Percentiles rank a stretch among this genome's conserved stretches.
These are phyloP conservation scores for Cordyceps cicadae DNA, from an alignment of 2,329 filamentous ascomycete genomes.

Conservation along the genomic window DNA sequence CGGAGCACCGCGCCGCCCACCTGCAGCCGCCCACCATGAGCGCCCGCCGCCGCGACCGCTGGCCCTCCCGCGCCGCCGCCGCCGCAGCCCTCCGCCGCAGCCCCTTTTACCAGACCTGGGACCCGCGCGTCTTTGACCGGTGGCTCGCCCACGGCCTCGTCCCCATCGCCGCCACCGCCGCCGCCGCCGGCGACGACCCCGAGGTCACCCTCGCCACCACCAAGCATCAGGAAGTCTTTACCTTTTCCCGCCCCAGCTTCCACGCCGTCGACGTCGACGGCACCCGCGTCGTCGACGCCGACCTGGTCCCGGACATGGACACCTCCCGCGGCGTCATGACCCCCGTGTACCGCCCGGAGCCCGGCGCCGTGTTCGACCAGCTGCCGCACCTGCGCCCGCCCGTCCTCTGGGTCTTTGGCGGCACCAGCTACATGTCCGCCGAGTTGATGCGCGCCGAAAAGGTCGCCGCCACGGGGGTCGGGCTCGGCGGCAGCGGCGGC, in stretches of 20 bases:
- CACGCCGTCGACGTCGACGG: slow-evolving; percentile 32
- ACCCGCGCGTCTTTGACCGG: slow-evolving; percentile 63
- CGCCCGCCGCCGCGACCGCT: slow-evolving; percentile 65
- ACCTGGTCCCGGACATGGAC: slow-evolving; percentile 38
- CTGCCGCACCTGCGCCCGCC: slow-evolving; percentile 56
- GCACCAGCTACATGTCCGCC: slow-evolving; percentile 45
- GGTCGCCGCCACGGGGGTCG: slow-evolving; percentile 54
- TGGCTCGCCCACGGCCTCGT: slow-evolving; percentile 62
- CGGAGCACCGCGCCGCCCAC: slow-evolving; percentile 25
- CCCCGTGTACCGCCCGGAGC: slow-evolving; percentile 62
- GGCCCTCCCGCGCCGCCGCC: slow-evolving; percentile 69
- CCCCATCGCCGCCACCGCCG: slow-evolving; percentile 41
- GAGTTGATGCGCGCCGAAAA: slow-evolving; percentile 47
- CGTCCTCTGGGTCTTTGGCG: slow-evolving; percentile 63
- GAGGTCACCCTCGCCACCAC: slow-evolving; percentile 69
- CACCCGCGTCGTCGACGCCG: slow-evolving; percentile 23
- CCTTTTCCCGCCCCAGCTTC: slow-evolving; percentile 58
- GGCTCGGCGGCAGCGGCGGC: slow-evolving; percentile 60
- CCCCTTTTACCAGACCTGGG: slow-evolving; percentile 73
- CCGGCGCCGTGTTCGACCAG: slow-evolving; percentile 43
- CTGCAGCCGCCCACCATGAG: slow-evolving; percentile 49
- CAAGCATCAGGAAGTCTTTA: slow-evolving; percentile 70
- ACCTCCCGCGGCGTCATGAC: slow-evolving; percentile 28
- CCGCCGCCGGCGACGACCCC: slow-evolving; percentile 33
- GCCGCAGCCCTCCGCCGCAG: slow-evolving; percentile 55